Evolutionary conservation across 129 eudicot genomes (phyloP).

Genomic region (Centaurea solstitialis): DNA sequence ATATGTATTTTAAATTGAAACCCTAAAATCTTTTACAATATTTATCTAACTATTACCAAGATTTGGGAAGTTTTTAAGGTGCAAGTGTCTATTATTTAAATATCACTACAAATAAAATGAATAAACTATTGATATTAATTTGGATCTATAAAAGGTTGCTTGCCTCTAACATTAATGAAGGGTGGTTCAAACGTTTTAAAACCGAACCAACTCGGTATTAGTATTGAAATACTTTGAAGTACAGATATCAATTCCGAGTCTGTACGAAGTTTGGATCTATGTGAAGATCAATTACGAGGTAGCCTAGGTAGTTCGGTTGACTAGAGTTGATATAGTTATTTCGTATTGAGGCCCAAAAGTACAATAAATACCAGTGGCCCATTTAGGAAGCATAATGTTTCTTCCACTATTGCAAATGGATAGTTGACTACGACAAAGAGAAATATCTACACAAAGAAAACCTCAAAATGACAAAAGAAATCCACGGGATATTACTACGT

Average conservation of each 20-base stretch:
- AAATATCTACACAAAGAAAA: background rate
- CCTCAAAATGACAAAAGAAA: background rate
- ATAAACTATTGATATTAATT: background rate
- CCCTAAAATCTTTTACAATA: background rate
- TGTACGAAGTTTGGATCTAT: background rate
- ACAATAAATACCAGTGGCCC: constrained; percentile 13
- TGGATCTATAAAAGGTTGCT: background rate
- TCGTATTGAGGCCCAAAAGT: background rate
- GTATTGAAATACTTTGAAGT: background rate
- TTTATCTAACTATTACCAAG: background rate
- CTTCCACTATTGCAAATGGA: background rate
- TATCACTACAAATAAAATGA: too few relatives aligned
- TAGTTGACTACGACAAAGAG: background rate
- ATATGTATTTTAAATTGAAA: background rate
- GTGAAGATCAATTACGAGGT: constrained; percentile 7
- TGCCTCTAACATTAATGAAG: background rate
- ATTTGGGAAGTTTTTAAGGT: background rate
- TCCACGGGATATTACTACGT: background rate
- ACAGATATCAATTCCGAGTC: background rate
- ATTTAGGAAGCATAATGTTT: constrained; percentile 9
- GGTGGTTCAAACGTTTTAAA: background rate
- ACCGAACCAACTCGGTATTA: background rate
- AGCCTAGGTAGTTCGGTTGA: background rate
- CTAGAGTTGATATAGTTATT: constrained; percentile 5
- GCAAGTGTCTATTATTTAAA: background rate